These are phyloP conservation scores for Purpureocillium lavendulum DNA, from an alignment of 2,329 filamentous ascomycete species.

Conservation along the genomic window DNA sequence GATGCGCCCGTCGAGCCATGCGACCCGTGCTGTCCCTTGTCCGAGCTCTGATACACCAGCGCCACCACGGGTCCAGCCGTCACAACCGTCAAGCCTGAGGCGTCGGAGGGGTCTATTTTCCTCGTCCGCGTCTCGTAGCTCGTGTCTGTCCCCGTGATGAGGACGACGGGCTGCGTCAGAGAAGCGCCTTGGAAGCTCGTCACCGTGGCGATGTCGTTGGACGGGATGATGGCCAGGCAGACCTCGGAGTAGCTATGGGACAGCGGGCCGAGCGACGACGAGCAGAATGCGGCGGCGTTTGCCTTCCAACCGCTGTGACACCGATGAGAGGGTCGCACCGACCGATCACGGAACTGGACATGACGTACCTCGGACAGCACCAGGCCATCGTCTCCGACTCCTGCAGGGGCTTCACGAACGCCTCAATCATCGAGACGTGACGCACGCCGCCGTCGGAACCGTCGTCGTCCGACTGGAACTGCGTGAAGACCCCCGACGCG, in stretches of 20 bases:
- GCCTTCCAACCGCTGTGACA: conserved; percentile 8
- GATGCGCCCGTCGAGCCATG: no score
- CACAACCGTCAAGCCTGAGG: conserved; percentile 2
- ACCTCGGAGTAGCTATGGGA: background rate
- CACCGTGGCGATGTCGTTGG: background rate
- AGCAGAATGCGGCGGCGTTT: conserved; percentile 5
- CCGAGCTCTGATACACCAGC: conserved; percentile 9
- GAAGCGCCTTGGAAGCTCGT: background rate
- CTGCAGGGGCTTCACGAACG: conserved; percentile 4
- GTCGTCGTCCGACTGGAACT: background rate
- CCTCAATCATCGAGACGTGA: background rate
- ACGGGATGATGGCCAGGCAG: background rate
- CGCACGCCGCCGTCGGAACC: background rate
- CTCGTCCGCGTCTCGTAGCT: background rate
- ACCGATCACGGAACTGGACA: no score
- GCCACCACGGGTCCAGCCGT: conserved; percentile 7
- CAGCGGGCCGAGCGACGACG: conserved; percentile 4
- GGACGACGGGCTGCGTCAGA: background rate
- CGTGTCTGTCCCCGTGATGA: conserved; percentile 1
- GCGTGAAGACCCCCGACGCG: conserved; percentile 8
- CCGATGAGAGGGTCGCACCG: background rate
- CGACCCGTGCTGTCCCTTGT: background rate
- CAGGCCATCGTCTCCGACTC: conserved; percentile 12
- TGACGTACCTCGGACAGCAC: conserved; percentile 13
- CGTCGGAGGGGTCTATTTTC: background rate